Percentiles rank a stretch among this genome's conserved stretches.
These are phyloP conservation scores for Solanum acaule DNA, from an alignment of 257 asterid species.

Conservation along the genomic window DNA sequence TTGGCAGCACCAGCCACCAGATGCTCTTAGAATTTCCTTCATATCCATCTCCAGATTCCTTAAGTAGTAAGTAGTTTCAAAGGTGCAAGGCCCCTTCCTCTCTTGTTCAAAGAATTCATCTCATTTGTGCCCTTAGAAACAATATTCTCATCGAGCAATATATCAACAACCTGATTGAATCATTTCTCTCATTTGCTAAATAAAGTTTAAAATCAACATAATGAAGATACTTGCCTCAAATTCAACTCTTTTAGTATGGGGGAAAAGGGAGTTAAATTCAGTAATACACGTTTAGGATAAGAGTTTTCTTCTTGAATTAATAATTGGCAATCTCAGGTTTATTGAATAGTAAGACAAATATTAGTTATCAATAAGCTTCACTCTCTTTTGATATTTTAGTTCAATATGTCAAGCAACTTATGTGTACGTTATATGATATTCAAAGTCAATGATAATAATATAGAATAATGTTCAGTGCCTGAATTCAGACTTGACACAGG, in stretches of 20 bases:
- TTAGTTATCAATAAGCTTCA: neutral
- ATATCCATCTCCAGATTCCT: slow-evolving; percentile 11
- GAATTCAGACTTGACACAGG: neutral
- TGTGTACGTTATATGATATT: neutral
- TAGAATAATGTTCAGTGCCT: neutral
- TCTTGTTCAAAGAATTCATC: slow-evolving; percentile 28
- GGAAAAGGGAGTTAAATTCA: neutral
- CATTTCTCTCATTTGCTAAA: neutral
- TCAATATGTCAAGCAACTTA: neutral
- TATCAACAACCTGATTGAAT: slow-evolving; percentile 24
- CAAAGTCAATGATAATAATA: neutral
- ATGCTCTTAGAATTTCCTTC: slow-evolving; percentile 1
- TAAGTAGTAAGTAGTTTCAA: slow-evolving; percentile 15
- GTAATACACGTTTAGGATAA: neutral
- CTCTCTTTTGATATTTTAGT: neutral
- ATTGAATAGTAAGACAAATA: neutral
- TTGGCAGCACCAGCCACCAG: too few relatives aligned
- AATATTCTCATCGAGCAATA: slow-evolving; percentile 21
- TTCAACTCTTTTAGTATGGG: neutral
- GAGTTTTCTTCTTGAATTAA: neutral
- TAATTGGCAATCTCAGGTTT: neutral
- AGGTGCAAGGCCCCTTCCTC: slow-evolving; percentile 27
- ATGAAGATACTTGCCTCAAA: slow-evolving; percentile 19
- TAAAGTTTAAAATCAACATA: neutral
- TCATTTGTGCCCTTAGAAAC: slow-evolving; percentile 14